phyloP scores from a whole-genome alignment of 2,329 filamentous ascomycete species.

The Fusarium phyllophilum region DNA sequence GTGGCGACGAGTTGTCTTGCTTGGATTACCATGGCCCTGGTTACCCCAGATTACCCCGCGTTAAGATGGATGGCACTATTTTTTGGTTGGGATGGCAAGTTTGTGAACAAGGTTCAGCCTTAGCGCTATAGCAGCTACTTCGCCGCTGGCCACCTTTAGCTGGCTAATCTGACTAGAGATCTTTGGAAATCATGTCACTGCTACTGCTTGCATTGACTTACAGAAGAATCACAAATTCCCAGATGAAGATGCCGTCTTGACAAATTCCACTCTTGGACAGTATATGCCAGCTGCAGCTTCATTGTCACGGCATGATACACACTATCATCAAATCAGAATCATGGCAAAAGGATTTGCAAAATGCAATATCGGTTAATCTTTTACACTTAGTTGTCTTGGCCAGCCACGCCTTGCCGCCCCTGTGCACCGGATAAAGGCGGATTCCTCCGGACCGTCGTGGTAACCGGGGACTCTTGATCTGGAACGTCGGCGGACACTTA shows the following conservation, averaged over 20 bases:
- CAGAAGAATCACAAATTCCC: neutral
- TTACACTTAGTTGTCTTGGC: neutral
- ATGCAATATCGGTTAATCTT: neutral
- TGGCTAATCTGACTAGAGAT: accelerated
- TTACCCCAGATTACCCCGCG: slow-evolving; percentile 32
- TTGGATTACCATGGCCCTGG: neutral
- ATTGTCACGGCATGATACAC: no score
- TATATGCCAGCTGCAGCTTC: no score
- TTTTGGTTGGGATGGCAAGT: neutral
- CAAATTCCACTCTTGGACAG: no score
- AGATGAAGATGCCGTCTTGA: neutral
- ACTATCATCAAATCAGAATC: no score
- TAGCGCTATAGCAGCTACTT: neutral
- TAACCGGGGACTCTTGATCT: neutral
- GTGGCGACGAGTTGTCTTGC: neutral
- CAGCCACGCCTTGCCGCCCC: neutral
- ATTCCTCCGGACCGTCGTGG: slow-evolving; percentile 6
- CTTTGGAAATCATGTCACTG: neutral
- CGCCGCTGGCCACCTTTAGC: no score
- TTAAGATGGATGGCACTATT: neutral
- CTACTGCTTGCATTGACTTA: neutral
- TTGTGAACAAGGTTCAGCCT: slow-evolving; percentile 6
- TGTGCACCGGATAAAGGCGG: slow-evolving; percentile 8
- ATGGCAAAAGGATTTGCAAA: neutral
- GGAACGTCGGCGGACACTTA: neutral